phyloP scores from a whole-genome alignment of 1,284 basidiomycete genomes.

The Ustilago hordei region DNA sequence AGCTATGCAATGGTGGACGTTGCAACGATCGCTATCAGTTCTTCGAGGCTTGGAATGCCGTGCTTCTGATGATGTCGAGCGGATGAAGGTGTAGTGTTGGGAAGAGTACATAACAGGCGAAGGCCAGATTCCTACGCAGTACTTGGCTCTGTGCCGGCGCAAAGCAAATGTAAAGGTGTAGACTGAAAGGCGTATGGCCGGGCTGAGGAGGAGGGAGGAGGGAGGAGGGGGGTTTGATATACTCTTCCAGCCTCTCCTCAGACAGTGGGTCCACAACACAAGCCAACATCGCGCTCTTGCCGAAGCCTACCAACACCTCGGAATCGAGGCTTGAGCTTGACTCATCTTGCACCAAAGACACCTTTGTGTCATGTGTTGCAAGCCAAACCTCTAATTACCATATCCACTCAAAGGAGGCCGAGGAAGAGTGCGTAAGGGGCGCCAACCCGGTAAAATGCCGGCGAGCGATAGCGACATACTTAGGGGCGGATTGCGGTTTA shows the following conservation, averaged over 20 bases:
- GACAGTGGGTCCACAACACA: conserved; percentile 5
- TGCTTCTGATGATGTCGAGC: background rate
- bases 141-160: background rate
- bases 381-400: background rate
- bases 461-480: no score
- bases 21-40: conserved; percentile 22
- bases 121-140: background rate
- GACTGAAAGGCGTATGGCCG: background rate
- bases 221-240: conserved; percentile 6
- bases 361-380: background rate
- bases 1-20: conserved; percentile 40
- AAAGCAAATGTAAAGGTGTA: background rate
- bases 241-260: background rate
- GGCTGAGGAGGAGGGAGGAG: no score
- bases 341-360: background rate
- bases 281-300: conserved; percentile 2
- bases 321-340: background rate
- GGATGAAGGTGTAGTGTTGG: conserved; percentile 7
- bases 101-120: conserved; percentile 8
- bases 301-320: background rate
- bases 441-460: background rate
- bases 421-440: background rate
- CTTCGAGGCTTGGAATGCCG: background rate
- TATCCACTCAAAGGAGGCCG: background rate
- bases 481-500: background rate